Evolutionary conservation across 2,329 filamentous ascomycete species (phyloP).

Genomic region (Orbilia ellipsospora): DNA sequence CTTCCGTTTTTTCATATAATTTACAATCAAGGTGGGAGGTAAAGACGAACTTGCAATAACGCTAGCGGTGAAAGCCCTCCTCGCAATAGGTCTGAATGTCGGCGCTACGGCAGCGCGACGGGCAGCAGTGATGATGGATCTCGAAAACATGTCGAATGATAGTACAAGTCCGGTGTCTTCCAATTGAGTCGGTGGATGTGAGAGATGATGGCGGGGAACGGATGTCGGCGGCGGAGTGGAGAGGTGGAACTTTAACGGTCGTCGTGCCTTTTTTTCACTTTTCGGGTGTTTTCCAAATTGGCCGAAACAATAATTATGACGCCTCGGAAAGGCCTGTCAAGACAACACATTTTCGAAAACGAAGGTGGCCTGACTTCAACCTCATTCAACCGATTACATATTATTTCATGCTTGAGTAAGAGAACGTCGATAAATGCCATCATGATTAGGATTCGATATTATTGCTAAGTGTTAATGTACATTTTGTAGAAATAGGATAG

Average conservation of each 20-base stretch:
- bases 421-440: no score
- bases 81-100: conserved; percentile 41
- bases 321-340: conserved; percentile 32
- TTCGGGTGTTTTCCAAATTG: conserved; percentile 42
- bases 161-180: neutral
- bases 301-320: conserved; percentile 50
- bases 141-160: conserved; percentile 39
- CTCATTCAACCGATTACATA: neutral
- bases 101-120: conserved; percentile 46
- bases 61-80: conserved; percentile 50
- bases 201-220: no score
- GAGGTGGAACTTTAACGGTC: conserved; percentile 27
- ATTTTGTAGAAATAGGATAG: conserved; percentile 10
- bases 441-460: no score
- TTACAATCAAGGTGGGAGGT: neutral
- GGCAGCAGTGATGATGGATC: conserved; percentile 45
- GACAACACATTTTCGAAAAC: conserved; percentile 32
- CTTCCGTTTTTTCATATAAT: neutral
- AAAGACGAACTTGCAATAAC: conserved; percentile 44
- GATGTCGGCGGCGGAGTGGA: conserved; percentile 35
- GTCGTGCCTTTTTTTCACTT: conserved; percentile 3
- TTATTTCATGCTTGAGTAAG: neutral
- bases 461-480: conserved; percentile 25
- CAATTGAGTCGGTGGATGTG: conserved; percentile 22
- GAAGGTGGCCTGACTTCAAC: conserved; percentile 52